These are phyloP conservation scores for Diaporthe ampelina DNA, from an alignment of 2,329 filamentous ascomycete genomes.

Conservation along the genomic window DNA sequence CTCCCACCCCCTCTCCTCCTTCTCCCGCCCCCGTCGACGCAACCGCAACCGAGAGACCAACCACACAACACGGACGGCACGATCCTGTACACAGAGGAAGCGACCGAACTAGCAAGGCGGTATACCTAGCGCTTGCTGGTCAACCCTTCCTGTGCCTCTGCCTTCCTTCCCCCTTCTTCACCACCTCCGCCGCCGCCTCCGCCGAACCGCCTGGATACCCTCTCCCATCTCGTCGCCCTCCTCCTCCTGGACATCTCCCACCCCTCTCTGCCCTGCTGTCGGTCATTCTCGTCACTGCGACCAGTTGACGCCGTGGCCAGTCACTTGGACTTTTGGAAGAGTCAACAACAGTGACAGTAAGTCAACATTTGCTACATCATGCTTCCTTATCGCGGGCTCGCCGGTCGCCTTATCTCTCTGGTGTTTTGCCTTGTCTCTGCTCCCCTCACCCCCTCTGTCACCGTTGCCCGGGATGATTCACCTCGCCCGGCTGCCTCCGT, in stretches of 20 bases:
- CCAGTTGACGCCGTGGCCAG: background rate
- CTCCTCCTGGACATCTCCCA: background rate
- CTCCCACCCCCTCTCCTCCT: constrained; percentile 31
- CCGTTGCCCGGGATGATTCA: constrained; percentile 33
- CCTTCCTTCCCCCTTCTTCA: constrained; percentile 1
- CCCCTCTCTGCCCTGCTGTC: constrained; percentile 18
- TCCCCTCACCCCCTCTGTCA: constrained; percentile 23
- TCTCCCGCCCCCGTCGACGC: constrained; percentile 35
- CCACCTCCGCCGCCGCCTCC: constrained; percentile 25
- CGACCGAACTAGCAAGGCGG: constrained; percentile 23
- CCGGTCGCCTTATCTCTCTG: constrained; percentile 34
- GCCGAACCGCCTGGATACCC: constrained; percentile 1
- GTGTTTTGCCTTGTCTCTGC: constrained; percentile 39
- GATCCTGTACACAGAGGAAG: constrained; percentile 21
- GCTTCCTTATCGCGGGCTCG: constrained; percentile 31
- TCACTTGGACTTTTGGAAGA: background rate
- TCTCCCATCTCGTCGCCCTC: background rate
- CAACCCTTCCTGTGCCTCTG: constrained; percentile 13
- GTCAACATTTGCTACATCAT: constrained; percentile 34
- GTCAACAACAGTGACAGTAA: constrained; percentile 31
- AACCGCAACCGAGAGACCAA: constrained; percentile 23
- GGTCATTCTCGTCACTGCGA: background rate
- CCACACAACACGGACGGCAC: constrained; percentile 34
- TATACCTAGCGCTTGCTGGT: constrained; percentile 30
- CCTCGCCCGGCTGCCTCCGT: constrained; percentile 16